Percentiles rank a stretch among this genome's conserved stretches.
Conservation (phyloP, 1,139 yeast genomes). For the Zygosaccharomyces sapae region DNA sequence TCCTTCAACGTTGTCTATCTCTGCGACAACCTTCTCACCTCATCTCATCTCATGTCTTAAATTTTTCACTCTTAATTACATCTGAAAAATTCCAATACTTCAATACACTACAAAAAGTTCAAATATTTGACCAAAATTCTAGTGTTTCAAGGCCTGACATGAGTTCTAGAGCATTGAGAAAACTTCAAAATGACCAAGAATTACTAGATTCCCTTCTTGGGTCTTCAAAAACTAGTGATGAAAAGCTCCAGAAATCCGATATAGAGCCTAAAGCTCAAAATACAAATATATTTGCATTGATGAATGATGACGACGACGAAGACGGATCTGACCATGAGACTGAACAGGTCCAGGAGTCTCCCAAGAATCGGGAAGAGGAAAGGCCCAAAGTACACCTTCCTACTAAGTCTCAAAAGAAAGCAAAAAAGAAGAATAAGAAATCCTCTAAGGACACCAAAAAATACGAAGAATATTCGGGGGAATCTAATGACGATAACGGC, state of each 20-base stretch:
- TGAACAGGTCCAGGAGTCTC: constrained; percentile 14
- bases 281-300: constrained; percentile 51
- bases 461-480: constrained; percentile 10
- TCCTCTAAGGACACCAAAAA: constrained; percentile 22
- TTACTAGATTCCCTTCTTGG: constrained; percentile 29
- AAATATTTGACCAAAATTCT: neutral
- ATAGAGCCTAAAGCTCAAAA: constrained; percentile 19
- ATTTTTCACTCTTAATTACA: constrained; percentile 1
- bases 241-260: constrained; percentile 13
- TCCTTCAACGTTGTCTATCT: neutral
- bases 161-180: constrained; percentile 67
- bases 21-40: neutral
- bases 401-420: constrained; percentile 25
- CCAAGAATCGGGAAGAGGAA: neutral
- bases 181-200: constrained; percentile 45
- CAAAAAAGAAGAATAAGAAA: constrained; percentile 25
- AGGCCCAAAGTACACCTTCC: constrained; percentile 23
- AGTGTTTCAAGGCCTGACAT: constrained; percentile 33
- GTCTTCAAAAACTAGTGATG: constrained; percentile 12
- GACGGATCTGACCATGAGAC: constrained; percentile 35
- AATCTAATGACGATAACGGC: constrained; percentile 15
- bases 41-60: constrained; percentile 1
- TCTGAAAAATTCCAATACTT: neutral
- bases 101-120: neutral
- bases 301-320: constrained; percentile 42